phyloP scores from a whole-genome alignment of 495 filamentous ascomycete species.

The Halenospora varia region DNA sequence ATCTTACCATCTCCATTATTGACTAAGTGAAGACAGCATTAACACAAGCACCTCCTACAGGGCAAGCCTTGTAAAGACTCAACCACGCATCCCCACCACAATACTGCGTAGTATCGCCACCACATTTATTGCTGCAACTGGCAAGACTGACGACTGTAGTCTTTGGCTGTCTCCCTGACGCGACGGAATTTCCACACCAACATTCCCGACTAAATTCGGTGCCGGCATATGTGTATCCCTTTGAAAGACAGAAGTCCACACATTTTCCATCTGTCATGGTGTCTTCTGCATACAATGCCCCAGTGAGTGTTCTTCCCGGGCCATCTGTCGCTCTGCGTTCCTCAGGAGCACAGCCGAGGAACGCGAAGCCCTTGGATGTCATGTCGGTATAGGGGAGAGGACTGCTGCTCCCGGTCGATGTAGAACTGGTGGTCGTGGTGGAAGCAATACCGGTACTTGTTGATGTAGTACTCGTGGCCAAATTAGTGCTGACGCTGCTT shows the following conservation, averaged over 20 bases:
- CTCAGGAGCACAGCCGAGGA: constrained; percentile 34
- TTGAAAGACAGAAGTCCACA: constrained; percentile 40
- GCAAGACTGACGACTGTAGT: neutral
- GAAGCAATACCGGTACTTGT: neutral
- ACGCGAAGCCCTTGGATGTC: constrained; percentile 21
- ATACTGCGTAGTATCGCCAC: too few species aligned
- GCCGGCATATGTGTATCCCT: constrained; percentile 40
- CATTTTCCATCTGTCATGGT: constrained; percentile 46
- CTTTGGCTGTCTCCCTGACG: too few species aligned
- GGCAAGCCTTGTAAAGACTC: too few species aligned
- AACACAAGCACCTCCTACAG: too few species aligned
- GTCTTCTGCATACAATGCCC: constrained; percentile 34
- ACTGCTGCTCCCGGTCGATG: constrained; percentile 8
- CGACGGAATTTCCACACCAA: constrained; percentile 30
- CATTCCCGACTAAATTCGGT: constrained; percentile 49
- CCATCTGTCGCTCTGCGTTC: constrained; percentile 45
- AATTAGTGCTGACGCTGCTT: neutral
- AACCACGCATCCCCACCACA: too few species aligned
- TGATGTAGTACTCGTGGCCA: neutral
- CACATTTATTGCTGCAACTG: neutral
- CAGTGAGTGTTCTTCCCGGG: constrained; percentile 23
- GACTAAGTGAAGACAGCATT: too few species aligned
- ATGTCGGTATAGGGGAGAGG: constrained; percentile 5
- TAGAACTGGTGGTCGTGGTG: too few species aligned
- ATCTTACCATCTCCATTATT: too few species aligned